Conservation (phyloP, 2,329 filamentous ascomycete genomes). For the Penicillium sp. region DNA sequence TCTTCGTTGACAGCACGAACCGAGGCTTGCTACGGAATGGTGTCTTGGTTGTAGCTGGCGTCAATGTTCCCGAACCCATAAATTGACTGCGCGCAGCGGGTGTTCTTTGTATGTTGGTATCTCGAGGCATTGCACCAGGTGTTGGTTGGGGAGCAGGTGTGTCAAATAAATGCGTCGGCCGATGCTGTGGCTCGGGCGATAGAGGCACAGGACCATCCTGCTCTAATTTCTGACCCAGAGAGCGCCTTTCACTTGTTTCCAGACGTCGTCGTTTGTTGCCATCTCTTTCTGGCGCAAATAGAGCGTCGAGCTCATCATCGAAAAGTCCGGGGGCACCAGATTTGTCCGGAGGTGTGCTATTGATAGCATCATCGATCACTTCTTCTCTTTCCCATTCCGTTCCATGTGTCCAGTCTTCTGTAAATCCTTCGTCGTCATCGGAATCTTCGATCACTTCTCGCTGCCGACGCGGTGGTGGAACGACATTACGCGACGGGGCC, state of each 20-base stretch:
- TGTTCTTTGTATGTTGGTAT: conserved; percentile 11
- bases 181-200: conserved; percentile 24
- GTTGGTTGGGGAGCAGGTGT: conserved; percentile 15
- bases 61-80: conserved; percentile 12
- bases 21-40: conserved; percentile 34
- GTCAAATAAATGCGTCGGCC: not conserved
- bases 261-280: conserved; percentile 40
- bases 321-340: conserved; percentile 12
- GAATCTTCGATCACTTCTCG: conserved; percentile 35
- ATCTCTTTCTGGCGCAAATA: conserved; percentile 33
- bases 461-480: conserved; percentile 17
- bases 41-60: conserved; percentile 23
- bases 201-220: conserved; percentile 11
- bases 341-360: conserved; percentile 21
- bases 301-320: conserved; percentile 34
- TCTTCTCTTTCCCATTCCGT: not conserved
- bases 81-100: conserved; percentile 10
- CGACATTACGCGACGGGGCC: conserved; percentile 3
- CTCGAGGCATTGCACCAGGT: conserved; percentile 6
- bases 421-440: conserved; percentile 19
- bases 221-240: conserved; percentile 1
- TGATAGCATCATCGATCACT: conserved; percentile 15
- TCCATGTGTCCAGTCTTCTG: not conserved
- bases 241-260: conserved; percentile 13
- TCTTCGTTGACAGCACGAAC: conserved; percentile 32